These are phyloP conservation scores for Botrytis galanthina DNA, from an alignment of 2,329 filamentous ascomycete species.

Conservation along the genomic window DNA sequence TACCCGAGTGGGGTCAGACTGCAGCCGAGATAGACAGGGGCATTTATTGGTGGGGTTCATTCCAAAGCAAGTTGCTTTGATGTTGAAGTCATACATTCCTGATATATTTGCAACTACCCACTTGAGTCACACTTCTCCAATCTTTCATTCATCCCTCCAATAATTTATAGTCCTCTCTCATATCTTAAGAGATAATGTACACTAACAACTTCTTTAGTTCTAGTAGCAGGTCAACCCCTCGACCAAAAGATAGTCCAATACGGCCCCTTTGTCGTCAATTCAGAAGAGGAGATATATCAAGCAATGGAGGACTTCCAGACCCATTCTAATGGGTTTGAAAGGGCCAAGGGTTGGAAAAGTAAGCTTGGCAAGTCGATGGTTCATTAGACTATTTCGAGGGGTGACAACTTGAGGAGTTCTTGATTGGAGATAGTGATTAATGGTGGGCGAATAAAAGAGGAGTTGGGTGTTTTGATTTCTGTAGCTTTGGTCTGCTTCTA, in stretches of 20 bases:
- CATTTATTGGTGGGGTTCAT: not conserved
- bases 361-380: slow-evolving; percentile 70
- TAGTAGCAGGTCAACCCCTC: slow-evolving; percentile 76
- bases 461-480: not conserved
- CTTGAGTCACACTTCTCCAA: not conserved
- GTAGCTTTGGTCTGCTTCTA: not conserved
- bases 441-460: not conserved
- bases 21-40: slow-evolving; percentile 12
- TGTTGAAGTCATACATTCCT: not conserved
- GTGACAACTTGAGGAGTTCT: too few relatives aligned
- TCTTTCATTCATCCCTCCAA: not conserved
- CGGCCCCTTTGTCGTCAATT: slow-evolving; percentile 77
- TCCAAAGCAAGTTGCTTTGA: not conserved
- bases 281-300: slow-evolving; percentile 70
- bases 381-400: slow-evolving; percentile 12
- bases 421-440: not conserved
- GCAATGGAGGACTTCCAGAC: slow-evolving; percentile 74
- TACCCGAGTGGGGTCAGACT: not conserved
- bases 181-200: not conserved
- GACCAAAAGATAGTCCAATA: slow-evolving; percentile 82
- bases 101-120: not conserved
- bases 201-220: slow-evolving; percentile 44
- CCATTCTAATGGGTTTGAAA: slow-evolving; percentile 74
- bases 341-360: slow-evolving; percentile 74
- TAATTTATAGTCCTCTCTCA: not conserved